These are phyloP conservation scores for Clonostachys rhizophaga DNA, from an alignment of 2,329 filamentous ascomycete genomes.

Conservation along the genomic window DNA sequence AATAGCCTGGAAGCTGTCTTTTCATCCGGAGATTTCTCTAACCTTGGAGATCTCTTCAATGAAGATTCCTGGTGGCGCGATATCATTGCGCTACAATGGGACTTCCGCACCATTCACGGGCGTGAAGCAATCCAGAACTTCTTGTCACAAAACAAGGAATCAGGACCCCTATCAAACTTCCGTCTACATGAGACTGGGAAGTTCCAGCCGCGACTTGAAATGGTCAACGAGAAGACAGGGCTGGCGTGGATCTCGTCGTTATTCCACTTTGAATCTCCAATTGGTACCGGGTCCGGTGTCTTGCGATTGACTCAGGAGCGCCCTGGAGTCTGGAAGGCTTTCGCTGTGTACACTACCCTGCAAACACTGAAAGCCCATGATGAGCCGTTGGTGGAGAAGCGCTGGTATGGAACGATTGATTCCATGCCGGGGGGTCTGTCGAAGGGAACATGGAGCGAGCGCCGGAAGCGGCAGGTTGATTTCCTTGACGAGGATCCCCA, in stretches of 20 bases:
- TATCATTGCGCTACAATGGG: slow-evolving; percentile 16
- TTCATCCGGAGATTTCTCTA: background rate
- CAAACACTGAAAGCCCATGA: slow-evolving; percentile 41
- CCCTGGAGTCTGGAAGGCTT: slow-evolving; percentile 44
- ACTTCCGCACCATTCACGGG: slow-evolving; percentile 16
- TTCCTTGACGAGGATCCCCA: slow-evolving; percentile 22
- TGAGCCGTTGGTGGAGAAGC: slow-evolving; percentile 27
- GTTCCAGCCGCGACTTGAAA: slow-evolving; percentile 25
- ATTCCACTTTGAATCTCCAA: slow-evolving; percentile 6
- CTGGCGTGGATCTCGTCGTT: slow-evolving; percentile 2
- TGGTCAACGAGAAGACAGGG: slow-evolving; percentile 3
- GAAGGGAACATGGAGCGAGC: slow-evolving; percentile 12
- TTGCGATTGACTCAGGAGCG: slow-evolving; percentile 6
- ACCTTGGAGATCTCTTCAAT: slow-evolving; percentile 11
- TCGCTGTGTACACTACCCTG: slow-evolving; percentile 51
- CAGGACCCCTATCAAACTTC: background rate
- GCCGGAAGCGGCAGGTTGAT: slow-evolving; percentile 10
- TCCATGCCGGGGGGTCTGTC: slow-evolving; percentile 17
- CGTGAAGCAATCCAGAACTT: slow-evolving; percentile 5
- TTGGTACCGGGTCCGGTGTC: slow-evolving; percentile 8
- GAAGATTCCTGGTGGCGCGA: slow-evolving; percentile 19
- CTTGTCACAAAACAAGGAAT: slow-evolving; percentile 1
- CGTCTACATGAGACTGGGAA: background rate
- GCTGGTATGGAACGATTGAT: slow-evolving; percentile 6
- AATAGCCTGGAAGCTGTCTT: background rate